Base-by-base conservation (phyloP, 228 moss, liverwort and hornwort genomes). In the Sphagnum magellanicum region DNA sequence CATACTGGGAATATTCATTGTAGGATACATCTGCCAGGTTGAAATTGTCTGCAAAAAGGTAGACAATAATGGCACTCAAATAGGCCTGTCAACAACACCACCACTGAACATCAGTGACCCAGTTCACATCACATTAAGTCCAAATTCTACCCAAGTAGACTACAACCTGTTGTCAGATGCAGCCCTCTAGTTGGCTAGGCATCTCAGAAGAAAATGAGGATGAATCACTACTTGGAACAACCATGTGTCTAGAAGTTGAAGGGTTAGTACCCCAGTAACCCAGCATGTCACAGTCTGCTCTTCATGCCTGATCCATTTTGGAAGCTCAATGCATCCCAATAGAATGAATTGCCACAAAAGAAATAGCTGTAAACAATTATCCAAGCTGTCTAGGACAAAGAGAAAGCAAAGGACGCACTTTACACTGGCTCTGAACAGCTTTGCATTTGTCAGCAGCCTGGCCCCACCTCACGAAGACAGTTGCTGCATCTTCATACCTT, bases 401-500 rank as follows among this genome's bases (percentile, higher is more conserved):
- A 11, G 59, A 59, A 32, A 32, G 32, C 32, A 32, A 32, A 52
- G 32, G 32, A 70, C 75, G 77, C 71, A 95, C 95, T 84, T 97
- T 97, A 75, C 97, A 97, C 66, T 90, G 91, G 72, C 91, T 93
- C 71, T 97, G 90, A 61, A 85, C 73, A 53, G 97, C 91, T 50
- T 90, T 83, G 64, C 83, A 97, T 70, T 88, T 91, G 70, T 91
- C 90, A 76, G 93, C 93, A 75, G 93, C 75, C 66, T 93, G 93
- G 58, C 97, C 93, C 97, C 91, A 93, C 74, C 91, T 88, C 75
- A 97, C 73, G 66, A 97, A 77, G 77, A 91, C 78, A 73, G 83
- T 77, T 73, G 93, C 93, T 57, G 93, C 97, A 81, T 93, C 97
- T 74, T 84, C 77, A 72, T 77, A 87, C 87, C 95, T 94, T 81